Base-by-base conservation (phyloP, 1,284 basidiomycete genomes). In the Ceratobasidium theobromae region DNA sequence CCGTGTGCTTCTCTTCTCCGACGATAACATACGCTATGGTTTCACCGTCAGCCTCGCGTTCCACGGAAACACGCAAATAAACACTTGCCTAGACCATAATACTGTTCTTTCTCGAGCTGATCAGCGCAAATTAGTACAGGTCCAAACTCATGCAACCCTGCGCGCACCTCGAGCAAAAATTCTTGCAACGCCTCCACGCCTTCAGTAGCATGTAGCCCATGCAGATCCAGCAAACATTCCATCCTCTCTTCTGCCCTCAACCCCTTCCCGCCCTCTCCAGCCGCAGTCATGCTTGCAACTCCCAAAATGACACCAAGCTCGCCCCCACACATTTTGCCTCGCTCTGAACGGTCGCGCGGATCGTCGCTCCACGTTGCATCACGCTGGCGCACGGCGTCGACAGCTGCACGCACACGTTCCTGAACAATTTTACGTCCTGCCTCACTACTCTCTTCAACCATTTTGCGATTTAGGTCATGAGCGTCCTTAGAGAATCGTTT, bases 1-100 rank as follows among this genome's bases (percentile, higher is more conserved):
- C 95, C 1, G 92, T 94, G 75, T 98, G 96, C 76, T 94, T 95
- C 75, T 95, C 94, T 76, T 97, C 93, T 9, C 97, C 96, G 3
- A 98, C 92, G 33, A 98, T 84, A 25, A 94, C 77, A 75, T 91
- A 99, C 18, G 84, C 95, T 91, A 70, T 14, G 32, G 32, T 25
- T 35, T 16, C n/a, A 18, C 14, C 14, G 32, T 54, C 25, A 65
- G 62, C 18, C 4, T 3, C 27, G 16, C 5, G 11, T 18, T 35
- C 45, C 28, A 64, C 43, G 16, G 4, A 2, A 28, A 12, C 33
- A 33, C 55, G 23, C 18, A 51, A 67, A 52, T 45, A 25, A 18
- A 4, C 16, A 77, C 86, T 73, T 69, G 91, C 89, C 87, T 64
- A 94, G 78, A 18, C 93, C 93, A 73, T 88, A 87, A 77, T 88